Evolutionary conservation across 495 filamentous ascomycete genomes (phyloP), one percentile per base, ranked within the genome.

Genomic region (Neurospora sp.): DNA sequence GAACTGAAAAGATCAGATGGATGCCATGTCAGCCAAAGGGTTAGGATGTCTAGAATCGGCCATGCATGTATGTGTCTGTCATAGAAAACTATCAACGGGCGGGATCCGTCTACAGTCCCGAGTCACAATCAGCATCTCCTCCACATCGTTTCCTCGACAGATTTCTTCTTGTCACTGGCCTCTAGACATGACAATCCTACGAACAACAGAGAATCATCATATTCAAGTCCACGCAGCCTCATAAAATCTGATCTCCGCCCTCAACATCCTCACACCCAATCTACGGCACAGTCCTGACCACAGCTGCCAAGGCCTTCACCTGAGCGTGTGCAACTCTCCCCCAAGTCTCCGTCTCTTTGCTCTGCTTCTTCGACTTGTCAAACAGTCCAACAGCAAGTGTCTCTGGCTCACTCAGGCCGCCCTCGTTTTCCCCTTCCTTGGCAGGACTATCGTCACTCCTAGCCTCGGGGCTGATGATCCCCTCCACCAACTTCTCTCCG

Each of bases 401-500:
- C 37, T 80, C 80, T 10, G 78, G 77, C 37, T 83, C 81, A 2
- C n/a, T 71, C 76, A 74, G 72, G 31, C 74, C 72, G 37, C 41
- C 71, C n/a, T 66, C 54, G 1, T 66, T 66, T 27, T 80, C 75
- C 35, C 76, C 71, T 31, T 69, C 70, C 1, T 66, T 31, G 27
- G 27, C 16, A 3, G 27, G 54, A 18, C 37, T 69, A 10, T 70
- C 70, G 10, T 70, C 11, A 2, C 37, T 12, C 12, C 44, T 31
- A 0, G 39, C 38, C 8, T 71, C 46, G 1, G 83, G 78, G 27
- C 59, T 76, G 14, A 85, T 74, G 62, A 78, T 77, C 1, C 74
- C 70, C 66, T 83, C 81, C 12, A 79, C 76, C n/a, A 83, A 74
- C 20, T 69, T 78, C 75, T 82, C 78, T 31, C 80, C 83, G 69